Conservation (phyloP, 2,329 filamentous ascomycete genomes). For the Colletotrichum sojae region DNA sequence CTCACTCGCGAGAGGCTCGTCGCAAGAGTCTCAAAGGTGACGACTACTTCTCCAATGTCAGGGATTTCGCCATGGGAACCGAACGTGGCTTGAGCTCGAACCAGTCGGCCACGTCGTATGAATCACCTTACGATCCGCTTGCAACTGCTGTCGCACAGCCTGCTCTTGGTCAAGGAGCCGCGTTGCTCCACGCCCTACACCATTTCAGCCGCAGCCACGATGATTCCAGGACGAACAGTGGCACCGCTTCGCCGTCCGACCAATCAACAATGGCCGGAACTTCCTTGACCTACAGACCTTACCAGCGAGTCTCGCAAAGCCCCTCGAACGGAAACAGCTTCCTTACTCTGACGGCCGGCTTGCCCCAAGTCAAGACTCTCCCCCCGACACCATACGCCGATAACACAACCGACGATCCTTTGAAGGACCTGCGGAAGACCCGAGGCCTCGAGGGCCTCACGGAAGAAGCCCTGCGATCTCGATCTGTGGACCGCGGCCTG, state of each 20-base stretch:
- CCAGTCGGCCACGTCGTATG: constrained; percentile 77
- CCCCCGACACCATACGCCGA: constrained; percentile 56
- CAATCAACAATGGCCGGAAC: constrained; percentile 34
- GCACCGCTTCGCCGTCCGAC: constrained; percentile 36
- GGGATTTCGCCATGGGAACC: constrained; percentile 57
- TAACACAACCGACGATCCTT: constrained; percentile 52
- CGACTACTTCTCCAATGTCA: constrained; percentile 66
- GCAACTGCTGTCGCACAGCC: constrained; percentile 49
- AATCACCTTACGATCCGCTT: constrained; percentile 58
- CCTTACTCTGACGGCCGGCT: constrained; percentile 55
- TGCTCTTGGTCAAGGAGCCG: constrained; percentile 5
- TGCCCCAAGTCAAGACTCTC: constrained; percentile 40
- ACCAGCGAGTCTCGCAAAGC: constrained; percentile 60
- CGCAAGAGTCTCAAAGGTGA: constrained; percentile 68
- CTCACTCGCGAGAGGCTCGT: constrained; percentile 67
- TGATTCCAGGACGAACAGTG: constrained; percentile 29
- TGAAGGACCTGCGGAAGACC: constrained; percentile 60
- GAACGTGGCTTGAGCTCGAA: constrained; percentile 82
- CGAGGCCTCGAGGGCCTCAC: constrained; percentile 54
- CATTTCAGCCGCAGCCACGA: constrained; percentile 7
- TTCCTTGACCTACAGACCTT: constrained; percentile 44
- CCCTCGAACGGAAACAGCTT: constrained; percentile 61
- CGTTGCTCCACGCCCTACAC: constrained; percentile 22
- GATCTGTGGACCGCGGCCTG: constrained; percentile 74
- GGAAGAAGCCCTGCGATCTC: constrained; percentile 69